Base-by-base conservation (phyloP, 352 stramenopile species). In the Stephanocyclus meneghinianus region DNA sequence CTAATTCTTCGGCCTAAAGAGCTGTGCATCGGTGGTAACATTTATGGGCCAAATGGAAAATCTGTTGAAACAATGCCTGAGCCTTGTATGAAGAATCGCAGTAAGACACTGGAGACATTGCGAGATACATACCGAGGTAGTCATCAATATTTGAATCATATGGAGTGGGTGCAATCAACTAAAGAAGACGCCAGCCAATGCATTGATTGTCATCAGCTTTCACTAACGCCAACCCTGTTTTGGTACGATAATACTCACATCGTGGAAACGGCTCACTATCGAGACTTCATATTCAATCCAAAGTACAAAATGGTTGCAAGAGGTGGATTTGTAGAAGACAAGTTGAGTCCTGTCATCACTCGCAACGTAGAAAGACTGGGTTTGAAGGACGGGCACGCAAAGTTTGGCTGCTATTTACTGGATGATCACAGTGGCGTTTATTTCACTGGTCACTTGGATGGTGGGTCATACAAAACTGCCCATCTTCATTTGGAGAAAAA, bases 171-270 rank as follows among this genome's bases (percentile, higher is more conserved):
- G n/a, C 60, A 80, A 78, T 51, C 55, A 37, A 56, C n/a, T 8
- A 50, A 45, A 47, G 50, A 50, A 18, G 15, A 18, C 1, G n/a
- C 1, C 29, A 21, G 42, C 5, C 11, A 60, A 10, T 18, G 29
- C 42, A 51, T 47, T 35, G 76, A 48, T 2, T 85, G 69, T 59
- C 71, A 79, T 26, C 89, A 92, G 68, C 55, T 91, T 11, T 85
- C 85, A 9, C 73, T 93, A n/a, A 91, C 84, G 10, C 89, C 89
- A 9, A 92, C 87, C 4, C 62, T 93, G 13, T 93, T 92, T 81
- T 93, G 89, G 89, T 93, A 93, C 47, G 89, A 93, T 65, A 93
- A 93, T 76, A 85, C 86, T 30, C 89, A 93, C 71, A 87, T 93
- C 64, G 81, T 78, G 51, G 65, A 89, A 65, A 92, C 87, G 10